These are phyloP conservation scores for Ulmus americana DNA, from an alignment of 331 rosid genomes.

Conservation along the genomic window DNA sequence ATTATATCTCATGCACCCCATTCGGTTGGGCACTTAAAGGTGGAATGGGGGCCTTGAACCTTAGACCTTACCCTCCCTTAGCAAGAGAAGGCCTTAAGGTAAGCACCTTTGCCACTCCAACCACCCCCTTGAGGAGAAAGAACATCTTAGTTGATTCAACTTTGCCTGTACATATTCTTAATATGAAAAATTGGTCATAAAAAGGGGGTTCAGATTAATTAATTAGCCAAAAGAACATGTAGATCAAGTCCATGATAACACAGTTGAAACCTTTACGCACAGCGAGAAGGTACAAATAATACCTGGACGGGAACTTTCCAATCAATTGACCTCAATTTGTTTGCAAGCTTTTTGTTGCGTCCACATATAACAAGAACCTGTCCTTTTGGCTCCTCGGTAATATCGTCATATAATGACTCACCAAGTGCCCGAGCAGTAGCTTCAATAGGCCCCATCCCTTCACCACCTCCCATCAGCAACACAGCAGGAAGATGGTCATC, in stretches of 20 bases:
- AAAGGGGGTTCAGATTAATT: not conserved
- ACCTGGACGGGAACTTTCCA: slow-evolving; percentile 98
- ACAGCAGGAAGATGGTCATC: slow-evolving; percentile 96
- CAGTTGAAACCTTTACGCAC: not conserved
- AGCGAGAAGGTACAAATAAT: slow-evolving; percentile 8
- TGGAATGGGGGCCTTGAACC: no score
- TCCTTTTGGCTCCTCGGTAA: slow-evolving; percentile 59
- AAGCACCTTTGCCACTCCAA: no score
- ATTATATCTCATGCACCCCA: no score
- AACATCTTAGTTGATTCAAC: no score
- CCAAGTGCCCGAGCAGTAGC: slow-evolving; percentile 91
- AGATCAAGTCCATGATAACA: not conserved
- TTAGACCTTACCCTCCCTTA: no score
- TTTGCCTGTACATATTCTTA: not conserved
- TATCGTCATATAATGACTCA: slow-evolving; percentile 54
- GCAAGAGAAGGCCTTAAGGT: no score
- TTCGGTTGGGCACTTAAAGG: no score
- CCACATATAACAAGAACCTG: slow-evolving; percentile 95
- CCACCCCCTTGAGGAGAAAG: no score
- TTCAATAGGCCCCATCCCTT: slow-evolving; percentile 99
- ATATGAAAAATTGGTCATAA: not conserved
- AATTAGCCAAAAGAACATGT: not conserved
- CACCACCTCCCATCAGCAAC: slow-evolving; percentile 96
- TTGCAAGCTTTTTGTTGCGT: slow-evolving; percentile 76
- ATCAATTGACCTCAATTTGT: slow-evolving; percentile 52